These are phyloP conservation scores for Kwoniella sp. DNA, from an alignment of 768 basidiomycete species.

Conservation along the genomic window DNA sequence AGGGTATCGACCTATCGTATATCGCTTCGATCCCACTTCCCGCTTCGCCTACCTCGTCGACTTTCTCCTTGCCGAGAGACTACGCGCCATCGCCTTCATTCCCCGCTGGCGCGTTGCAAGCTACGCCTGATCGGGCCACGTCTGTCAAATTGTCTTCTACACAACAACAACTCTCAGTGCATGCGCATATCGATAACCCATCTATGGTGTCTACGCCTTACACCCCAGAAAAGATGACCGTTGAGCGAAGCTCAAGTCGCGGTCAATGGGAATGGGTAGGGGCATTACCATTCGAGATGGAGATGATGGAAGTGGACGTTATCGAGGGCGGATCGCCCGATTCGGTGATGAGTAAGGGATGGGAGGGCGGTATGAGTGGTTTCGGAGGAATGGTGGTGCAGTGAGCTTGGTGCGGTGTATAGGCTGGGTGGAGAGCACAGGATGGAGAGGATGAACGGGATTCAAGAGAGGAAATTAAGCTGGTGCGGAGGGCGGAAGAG, in stretches of 20 bases:
- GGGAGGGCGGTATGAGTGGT: neutral
- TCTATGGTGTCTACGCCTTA: neutral
- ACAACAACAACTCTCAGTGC: neutral
- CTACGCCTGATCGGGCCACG: neutral
- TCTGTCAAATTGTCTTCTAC: neutral
- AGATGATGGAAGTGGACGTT: slow-evolving; percentile 14
- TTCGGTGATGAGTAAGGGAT: neutral
- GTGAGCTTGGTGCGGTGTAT: too few species aligned
- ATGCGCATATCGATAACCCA: neutral
- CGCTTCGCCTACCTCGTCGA: neutral
- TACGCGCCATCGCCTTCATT: neutral
- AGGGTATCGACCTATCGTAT: slow-evolving; percentile 8
- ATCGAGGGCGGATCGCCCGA: neutral
- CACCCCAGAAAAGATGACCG: neutral
- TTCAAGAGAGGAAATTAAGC: too few species aligned
- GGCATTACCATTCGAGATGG: slow-evolving; percentile 9
- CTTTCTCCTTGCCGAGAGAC: slow-evolving; percentile 1
- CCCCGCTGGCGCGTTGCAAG: neutral
- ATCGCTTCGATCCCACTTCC: slow-evolving; percentile 19
- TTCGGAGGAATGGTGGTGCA: neutral
- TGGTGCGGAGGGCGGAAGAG: too few species aligned
- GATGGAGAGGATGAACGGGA: too few species aligned
- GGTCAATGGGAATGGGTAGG: slow-evolving; percentile 14
- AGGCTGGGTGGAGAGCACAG: too few species aligned
- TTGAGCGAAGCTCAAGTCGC: neutral